Conservation (phyloP, 2,329 filamentous ascomycete species). For the Emergomyces orientalis region DNA sequence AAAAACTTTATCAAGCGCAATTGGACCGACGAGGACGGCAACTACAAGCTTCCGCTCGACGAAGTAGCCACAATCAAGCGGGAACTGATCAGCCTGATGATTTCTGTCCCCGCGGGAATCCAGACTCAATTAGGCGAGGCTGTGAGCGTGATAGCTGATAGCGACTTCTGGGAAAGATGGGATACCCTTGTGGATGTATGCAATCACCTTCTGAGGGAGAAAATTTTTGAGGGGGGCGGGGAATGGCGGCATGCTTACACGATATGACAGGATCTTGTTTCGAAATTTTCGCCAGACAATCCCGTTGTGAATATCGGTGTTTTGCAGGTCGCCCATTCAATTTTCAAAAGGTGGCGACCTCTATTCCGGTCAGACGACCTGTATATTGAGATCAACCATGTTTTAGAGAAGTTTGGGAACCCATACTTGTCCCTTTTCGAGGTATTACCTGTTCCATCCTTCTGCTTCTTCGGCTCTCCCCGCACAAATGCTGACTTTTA, state of each 20-base stretch:
- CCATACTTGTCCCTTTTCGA: constrained; percentile 74
- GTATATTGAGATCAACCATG: constrained; percentile 93
- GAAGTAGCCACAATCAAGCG: constrained; percentile 89
- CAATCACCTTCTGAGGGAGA: background rate
- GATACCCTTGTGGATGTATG: constrained; percentile 80
- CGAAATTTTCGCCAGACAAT: constrained; percentile 71
- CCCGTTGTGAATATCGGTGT: constrained; percentile 85
- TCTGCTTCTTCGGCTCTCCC: background rate
- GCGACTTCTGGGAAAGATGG: constrained; percentile 94
- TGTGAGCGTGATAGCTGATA: constrained; percentile 94
- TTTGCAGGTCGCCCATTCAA: constrained; percentile 93
- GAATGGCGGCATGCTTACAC: background rate
- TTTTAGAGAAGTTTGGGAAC: constrained; percentile 71
- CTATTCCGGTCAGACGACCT: constrained; percentile 87
- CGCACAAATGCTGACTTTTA: background rate
- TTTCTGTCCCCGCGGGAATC: constrained; percentile 73
- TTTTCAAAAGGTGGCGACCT: constrained; percentile 92
- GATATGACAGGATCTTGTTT: constrained; percentile 65
- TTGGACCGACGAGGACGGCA: constrained; percentile 92
- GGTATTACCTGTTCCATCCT: constrained; percentile 38
- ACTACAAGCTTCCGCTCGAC: constrained; percentile 72
- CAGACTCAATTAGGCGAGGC: constrained; percentile 93
- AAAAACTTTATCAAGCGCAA: constrained; percentile 96
- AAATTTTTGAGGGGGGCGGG: no score
- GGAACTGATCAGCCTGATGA: constrained; percentile 95